Base-by-base conservation (phyloP, 345 rosid genomes). In the Carallia brachiata region DNA sequence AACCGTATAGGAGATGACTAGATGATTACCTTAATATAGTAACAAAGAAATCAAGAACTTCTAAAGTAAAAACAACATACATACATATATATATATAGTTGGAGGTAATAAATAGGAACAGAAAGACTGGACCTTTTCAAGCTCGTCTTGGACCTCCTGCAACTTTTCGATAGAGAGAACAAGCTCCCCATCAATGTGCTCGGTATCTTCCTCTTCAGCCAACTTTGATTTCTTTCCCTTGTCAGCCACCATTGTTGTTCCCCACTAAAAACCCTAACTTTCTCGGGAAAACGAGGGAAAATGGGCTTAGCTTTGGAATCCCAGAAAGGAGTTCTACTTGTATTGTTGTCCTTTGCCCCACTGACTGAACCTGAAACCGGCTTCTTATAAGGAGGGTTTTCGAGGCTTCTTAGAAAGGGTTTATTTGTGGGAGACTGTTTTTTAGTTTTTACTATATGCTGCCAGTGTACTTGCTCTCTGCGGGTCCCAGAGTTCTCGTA, bases 141-240 rank as follows among this genome's bases (percentile, higher is more conserved):
- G 79, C 47, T 71, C 77, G 44, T 79, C 77, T 55, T 79, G 79
- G 76, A 75, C 63, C 70, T 79, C 82, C 68, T 75, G 82, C 65
- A 79, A 56, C 70, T 75, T 79, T 62, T 75, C 79, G 23, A 71
- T 57, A 47, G 79, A 79, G 63, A 71, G 64, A 6, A 79, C 64
- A 17, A 79, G 73, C 6, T 71, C 77, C 19, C 48, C 62, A 39
- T 79, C 77, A 55, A 63, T 59, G 36, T 65, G 73, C 4, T 67
- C 61, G 5, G 67, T 37, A 34, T 67, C 57, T 13, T 79, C 73
- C 19, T 37, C 77, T 17, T 73, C 82, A 39, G 40, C 57, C 36
- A 71, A 70, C 76, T 71, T 79, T 1, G 68, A 58, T 75, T 79
- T 79, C 76, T 79, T 79, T 17, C 79, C 79, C 67, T 72, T 79